A percentile compares a stretch with the other conserved stretches of the same genome.
phyloP scores from a whole-genome alignment of 148 eudicot genomes.

The Amaranthus cruentus region DNA sequence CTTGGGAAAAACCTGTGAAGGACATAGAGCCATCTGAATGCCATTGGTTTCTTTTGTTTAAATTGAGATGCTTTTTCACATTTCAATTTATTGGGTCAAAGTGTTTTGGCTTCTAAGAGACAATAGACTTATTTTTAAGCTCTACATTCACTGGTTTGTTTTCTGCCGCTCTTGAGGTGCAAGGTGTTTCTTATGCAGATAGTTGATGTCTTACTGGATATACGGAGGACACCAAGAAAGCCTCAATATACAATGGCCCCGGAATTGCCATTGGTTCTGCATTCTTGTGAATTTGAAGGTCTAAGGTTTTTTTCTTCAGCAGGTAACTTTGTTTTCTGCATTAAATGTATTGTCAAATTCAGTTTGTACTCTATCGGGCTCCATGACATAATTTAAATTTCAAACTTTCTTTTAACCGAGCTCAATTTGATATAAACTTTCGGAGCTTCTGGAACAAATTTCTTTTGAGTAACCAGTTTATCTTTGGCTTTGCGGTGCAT shows the following conservation, averaged over 20 bases:
- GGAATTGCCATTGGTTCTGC: conserved; percentile 85
- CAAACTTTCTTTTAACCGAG: no score
- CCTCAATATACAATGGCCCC: conserved; percentile 89
- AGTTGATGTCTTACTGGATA: conserved; percentile 71
- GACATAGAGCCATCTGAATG: background rate
- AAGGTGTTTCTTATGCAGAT: conserved; percentile 42
- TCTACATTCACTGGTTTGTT: background rate
- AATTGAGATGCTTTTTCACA: background rate
- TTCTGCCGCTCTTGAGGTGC: conserved; percentile 10
- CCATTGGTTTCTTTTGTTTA: background rate
- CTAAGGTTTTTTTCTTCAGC: conserved; percentile 57
- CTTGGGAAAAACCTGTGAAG: no score
- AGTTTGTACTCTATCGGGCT: background rate
- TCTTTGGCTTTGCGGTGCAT: no score
- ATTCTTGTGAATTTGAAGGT: conserved; percentile 75
- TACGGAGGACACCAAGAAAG: conserved; percentile 64
- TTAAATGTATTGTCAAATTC: background rate
- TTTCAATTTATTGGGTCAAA: background rate
- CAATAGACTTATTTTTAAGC: background rate
- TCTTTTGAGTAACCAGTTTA: no score
- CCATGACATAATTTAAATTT: no score
- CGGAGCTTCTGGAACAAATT: no score
- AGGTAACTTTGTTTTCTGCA: conserved; percentile 42
- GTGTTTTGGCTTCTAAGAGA: background rate
- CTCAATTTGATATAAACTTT: no score